Evolutionary conservation across 2,329 filamentous ascomycete species (phyloP), one percentile per base, ranked within the genome.

Genomic region (Ilyonectria robusta): DNA sequence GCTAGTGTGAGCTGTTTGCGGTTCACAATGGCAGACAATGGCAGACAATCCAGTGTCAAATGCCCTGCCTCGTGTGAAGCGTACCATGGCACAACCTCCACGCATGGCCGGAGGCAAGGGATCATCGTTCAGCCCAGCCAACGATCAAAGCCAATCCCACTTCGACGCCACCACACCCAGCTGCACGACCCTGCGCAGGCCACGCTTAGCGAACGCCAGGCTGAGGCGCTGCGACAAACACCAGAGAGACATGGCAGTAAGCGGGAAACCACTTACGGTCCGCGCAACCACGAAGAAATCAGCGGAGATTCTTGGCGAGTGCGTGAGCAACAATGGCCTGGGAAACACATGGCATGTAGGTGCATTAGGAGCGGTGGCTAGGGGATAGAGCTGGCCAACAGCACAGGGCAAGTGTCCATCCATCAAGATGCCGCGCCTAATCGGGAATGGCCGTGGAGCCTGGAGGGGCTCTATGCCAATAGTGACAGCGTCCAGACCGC

Each of bases 191-290:
- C n/a, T 65, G 62, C 48, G 50, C 50, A 55, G 19, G 62, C 42
- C 62, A 48, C 50, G 48, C n/a, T 55, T 59, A 59, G 62, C 55
- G 57, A 60, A 56, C 50, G 44, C 57, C 51, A 51, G 57, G 62
- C 57, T 65, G 50, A 65, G 55, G 44, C 62, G 33, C 26, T 19
- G 21, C 44, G 17, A 26, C n/a, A n/a, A 23, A 51, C 7, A 35
- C n/a, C 37, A n/a, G 11, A 29, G 29, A 31, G 44, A 33, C 51
- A 31, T 31, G 31, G 29, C 48, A 54, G 40, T 17, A 54, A 33
- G 19, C 35, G 29, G 46, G 26, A 26, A 26, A 26, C 26, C 35
- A 37, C 10, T 48, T 26, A 17, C 47, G 42, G 42, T 29, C 42
- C 37, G 21, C 21, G 21, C 21, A 33, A 19, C 23, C 37, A 48